Conservation (phyloP, 352 stramenopile species). For the Pythium coloratum region DNA sequence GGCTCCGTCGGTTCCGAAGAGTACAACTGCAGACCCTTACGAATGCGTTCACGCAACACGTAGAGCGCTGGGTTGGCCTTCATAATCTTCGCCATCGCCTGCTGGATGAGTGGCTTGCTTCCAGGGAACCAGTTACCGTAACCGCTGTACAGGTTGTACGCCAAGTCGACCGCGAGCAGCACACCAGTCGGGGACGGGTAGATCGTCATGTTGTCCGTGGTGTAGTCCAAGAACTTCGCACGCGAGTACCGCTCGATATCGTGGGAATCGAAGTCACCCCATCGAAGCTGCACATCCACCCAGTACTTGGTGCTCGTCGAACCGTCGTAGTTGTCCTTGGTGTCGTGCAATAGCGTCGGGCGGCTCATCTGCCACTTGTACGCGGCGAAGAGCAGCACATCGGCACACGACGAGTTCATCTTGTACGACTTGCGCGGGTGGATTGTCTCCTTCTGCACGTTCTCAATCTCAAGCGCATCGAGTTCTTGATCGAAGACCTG, state of each 20-base stretch:
- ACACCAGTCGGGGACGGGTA: slow-evolving; percentile 99
- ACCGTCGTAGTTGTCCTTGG: slow-evolving; percentile 97
- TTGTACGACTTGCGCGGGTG: slow-evolving; percentile 99
- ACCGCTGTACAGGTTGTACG: slow-evolving; percentile 99
- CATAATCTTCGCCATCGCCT: slow-evolving; percentile 99
- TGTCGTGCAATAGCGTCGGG: slow-evolving; percentile 87
- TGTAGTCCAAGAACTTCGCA: slow-evolving; percentile 99
- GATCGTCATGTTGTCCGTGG: slow-evolving; percentile 99
- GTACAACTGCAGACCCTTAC: slow-evolving; percentile 99
- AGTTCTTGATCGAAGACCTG: slow-evolving; percentile 99
- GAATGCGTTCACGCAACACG: slow-evolving; percentile 99
- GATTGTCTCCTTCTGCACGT: slow-evolving; percentile 99
- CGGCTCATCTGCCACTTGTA: slow-evolving; percentile 98
- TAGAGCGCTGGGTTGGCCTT: slow-evolving; percentile 99
- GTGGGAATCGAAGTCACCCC: slow-evolving; percentile 99
- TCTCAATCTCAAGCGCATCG: slow-evolving; percentile 99
- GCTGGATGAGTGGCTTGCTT: slow-evolving; percentile 98
- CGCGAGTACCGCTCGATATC: slow-evolving; percentile 99
- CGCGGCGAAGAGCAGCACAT: slow-evolving; percentile 98
- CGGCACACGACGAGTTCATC: slow-evolving; percentile 99
- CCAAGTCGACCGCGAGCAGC: slow-evolving; percentile 97
- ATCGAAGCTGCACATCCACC: slow-evolving; percentile 99
- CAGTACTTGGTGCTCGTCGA: slow-evolving; percentile 98
- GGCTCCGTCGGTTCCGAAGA: slow-evolving; percentile 99
- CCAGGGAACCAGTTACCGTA: slow-evolving; percentile 99